phyloP scores from a whole-genome alignment of 2,329 filamentous ascomycete species.

The Botrytis hyacinthi region DNA sequence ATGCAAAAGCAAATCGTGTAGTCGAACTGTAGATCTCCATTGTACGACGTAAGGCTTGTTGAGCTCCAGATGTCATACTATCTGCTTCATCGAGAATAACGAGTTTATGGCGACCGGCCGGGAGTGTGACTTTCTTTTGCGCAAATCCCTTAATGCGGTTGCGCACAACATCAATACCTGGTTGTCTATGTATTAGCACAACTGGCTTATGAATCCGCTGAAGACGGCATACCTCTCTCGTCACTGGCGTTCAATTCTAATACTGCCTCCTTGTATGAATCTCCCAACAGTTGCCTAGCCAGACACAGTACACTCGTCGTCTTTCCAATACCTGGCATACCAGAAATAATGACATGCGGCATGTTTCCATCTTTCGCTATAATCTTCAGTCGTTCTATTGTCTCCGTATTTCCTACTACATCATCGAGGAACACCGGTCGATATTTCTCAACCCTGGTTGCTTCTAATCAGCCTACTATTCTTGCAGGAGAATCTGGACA shows the following conservation, averaged over 20 bases:
- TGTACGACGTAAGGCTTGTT: slow-evolving; percentile 89
- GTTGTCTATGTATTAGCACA: slow-evolving; percentile 14
- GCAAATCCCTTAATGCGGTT: slow-evolving; percentile 98
- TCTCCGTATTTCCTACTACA: slow-evolving; percentile 96
- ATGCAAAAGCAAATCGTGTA: slow-evolving; percentile 95
- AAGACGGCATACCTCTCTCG: slow-evolving; percentile 66
- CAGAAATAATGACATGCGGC: slow-evolving; percentile 99
- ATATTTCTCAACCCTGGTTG: slow-evolving; percentile 92
- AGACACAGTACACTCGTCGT: slow-evolving; percentile 94
- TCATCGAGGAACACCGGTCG: slow-evolving; percentile 92
- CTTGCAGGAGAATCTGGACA: not conserved
- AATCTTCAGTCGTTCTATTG: slow-evolving; percentile 94
- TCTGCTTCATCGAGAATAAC: slow-evolving; percentile 98
- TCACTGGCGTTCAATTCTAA: slow-evolving; percentile 95
- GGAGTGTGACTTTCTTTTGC: slow-evolving; percentile 97
- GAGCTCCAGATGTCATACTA: slow-evolving; percentile 95
- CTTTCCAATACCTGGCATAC: slow-evolving; percentile 98
- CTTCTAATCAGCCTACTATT: not conserved
- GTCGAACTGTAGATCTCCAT: slow-evolving; percentile 99
- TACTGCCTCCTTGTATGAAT: slow-evolving; percentile 95
- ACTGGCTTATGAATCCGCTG: not conserved
- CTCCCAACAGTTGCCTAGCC: slow-evolving; percentile 84
- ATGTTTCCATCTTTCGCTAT: slow-evolving; percentile 99
- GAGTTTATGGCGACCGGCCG: slow-evolving; percentile 86
- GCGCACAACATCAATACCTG: slow-evolving; percentile 92